These are phyloP conservation scores for Phytophthora megakarya DNA, from an alignment of 352 stramenopile species.

Conservation along the genomic window DNA sequence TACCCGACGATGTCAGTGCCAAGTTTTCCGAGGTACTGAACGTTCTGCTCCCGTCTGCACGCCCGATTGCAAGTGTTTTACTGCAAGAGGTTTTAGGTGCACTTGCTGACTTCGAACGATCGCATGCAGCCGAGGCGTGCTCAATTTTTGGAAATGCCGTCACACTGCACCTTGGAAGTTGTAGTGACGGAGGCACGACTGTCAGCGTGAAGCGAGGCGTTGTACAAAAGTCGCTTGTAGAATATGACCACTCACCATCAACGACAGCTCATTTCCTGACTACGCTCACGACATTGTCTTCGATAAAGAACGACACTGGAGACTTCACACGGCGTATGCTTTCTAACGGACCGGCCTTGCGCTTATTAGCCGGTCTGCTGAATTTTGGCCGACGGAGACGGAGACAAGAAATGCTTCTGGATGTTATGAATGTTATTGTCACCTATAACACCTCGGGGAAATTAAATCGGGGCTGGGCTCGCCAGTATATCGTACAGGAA, in stretches of 20 bases:
- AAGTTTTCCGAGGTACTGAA: conserved; percentile 40
- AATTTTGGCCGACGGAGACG: conserved; percentile 27
- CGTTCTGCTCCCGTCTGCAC: conserved; percentile 31
- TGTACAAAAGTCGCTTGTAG: conserved; percentile 45
- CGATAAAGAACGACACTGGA: conserved; percentile 28
- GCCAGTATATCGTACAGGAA: conserved; percentile 53
- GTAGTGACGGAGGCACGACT: conserved; percentile 19
- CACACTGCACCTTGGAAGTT: conserved; percentile 30
- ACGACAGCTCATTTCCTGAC: conserved; percentile 28
- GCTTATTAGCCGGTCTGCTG: conserved; percentile 39
- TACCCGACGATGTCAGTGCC: conserved; percentile 13
- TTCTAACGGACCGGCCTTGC: conserved; percentile 38
- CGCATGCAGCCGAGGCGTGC: conserved; percentile 3
- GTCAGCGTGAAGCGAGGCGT: conserved; percentile 31
- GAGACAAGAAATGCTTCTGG: conserved; percentile 43
- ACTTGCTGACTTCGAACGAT: conserved; percentile 25
- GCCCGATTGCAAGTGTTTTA: conserved; percentile 14
- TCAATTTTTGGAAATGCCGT: conserved; percentile 42
- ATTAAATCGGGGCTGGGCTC: conserved; percentile 39
- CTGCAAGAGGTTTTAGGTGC: conserved; percentile 33
- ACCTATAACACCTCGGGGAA: conserved; percentile 20
- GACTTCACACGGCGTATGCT: conserved; percentile 50
- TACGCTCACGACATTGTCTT: conserved; percentile 33
- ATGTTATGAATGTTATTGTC: conserved; percentile 44
- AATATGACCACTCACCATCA: conserved; percentile 28